Conservation (phyloP, 805 yeast genomes). For the Metschnikowia lunata region DNA sequence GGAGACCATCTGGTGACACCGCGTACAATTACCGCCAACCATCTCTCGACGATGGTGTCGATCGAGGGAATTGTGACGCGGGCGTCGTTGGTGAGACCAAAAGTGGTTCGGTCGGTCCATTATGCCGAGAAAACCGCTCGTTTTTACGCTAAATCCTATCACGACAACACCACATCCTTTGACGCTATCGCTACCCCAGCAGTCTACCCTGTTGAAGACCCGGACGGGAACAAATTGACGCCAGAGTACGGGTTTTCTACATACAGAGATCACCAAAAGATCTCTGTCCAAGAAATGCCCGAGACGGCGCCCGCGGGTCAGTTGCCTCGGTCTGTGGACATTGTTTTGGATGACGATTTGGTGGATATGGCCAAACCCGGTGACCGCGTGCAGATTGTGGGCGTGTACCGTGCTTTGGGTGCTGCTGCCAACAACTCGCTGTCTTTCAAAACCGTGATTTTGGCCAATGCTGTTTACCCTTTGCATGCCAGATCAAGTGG, state of each 20-base stretch:
- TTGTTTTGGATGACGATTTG: conserved; percentile 89
- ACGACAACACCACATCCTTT: conserved; percentile 88
- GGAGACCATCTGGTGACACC: conserved; percentile 87
- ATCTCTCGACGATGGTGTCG: conserved; percentile 76
- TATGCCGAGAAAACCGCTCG: conserved; percentile 80
- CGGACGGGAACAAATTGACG: conserved; percentile 79
- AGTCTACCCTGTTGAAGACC: conserved; percentile 87
- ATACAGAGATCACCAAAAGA: conserved; percentile 89
- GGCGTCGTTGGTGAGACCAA: conserved; percentile 90
- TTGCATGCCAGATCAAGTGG: conserved; percentile 85
- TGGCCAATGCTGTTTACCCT: conserved; percentile 87
- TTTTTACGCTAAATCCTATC: conserved; percentile 87
- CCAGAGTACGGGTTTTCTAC: conserved; percentile 93
- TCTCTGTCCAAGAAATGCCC: conserved; percentile 95
- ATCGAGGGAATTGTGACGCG: conserved; percentile 94
- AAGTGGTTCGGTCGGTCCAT: conserved; percentile 86
- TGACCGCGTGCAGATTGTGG: conserved; percentile 90
- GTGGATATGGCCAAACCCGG: conserved; percentile 94
- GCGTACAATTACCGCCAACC: conserved; percentile 73
- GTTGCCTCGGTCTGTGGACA: conserved; percentile 87
- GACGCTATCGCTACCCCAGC: conserved; percentile 80
- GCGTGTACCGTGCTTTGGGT: conserved; percentile 89
- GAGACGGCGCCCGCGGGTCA: conserved; percentile 98
- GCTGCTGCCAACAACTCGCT: conserved; percentile 57
- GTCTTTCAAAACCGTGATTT: conserved; percentile 73